A percentile compares a stretch with the other conserved stretches of the same genome.
Conservation (phyloP, 1,139 yeast genomes). For the Kodamaea fungicola region DNA sequence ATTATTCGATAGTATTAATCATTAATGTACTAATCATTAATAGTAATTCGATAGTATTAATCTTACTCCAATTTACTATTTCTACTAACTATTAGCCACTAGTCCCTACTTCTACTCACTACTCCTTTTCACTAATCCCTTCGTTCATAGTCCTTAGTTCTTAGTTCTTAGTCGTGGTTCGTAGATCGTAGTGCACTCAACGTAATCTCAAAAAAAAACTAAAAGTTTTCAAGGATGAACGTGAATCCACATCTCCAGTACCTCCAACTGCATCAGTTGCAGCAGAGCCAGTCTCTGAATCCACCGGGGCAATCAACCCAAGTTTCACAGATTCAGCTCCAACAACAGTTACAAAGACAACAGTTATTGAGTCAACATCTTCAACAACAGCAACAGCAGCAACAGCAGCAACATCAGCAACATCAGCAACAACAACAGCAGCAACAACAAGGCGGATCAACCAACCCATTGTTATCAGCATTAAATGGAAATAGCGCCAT, state of each 20-base stretch:
- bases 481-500: slow-evolving; percentile 26
- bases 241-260: slow-evolving; percentile 45
- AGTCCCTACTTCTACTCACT: too few relatives aligned
- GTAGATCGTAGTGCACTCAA: too few relatives aligned
- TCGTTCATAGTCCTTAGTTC: too few relatives aligned
- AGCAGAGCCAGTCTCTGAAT: slow-evolving; percentile 27
- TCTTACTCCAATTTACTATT: too few relatives aligned
- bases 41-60: too few relatives aligned
- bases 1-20: too few relatives aligned
- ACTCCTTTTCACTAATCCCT: too few relatives aligned
- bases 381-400: slow-evolving; percentile 26
- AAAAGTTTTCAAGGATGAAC: slow-evolving; percentile 16
- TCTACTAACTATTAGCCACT: too few relatives aligned
- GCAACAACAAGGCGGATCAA: slow-evolving; percentile 17
- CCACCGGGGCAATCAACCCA: slow-evolving; percentile 35
- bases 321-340: slow-evolving; percentile 35
- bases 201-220: too few relatives aligned
- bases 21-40: too few relatives aligned
- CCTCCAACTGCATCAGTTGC: slow-evolving; percentile 34
- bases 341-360: slow-evolving; percentile 40
- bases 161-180: too few relatives aligned
- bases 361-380: slow-evolving; percentile 35
- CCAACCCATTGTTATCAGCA: slow-evolving; percentile 38
- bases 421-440: too few relatives aligned
- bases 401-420: slow-evolving; percentile 22